phyloP scores from a whole-genome alignment of 805 yeast genomes.

The Monosporozyma yasuniensis region DNA sequence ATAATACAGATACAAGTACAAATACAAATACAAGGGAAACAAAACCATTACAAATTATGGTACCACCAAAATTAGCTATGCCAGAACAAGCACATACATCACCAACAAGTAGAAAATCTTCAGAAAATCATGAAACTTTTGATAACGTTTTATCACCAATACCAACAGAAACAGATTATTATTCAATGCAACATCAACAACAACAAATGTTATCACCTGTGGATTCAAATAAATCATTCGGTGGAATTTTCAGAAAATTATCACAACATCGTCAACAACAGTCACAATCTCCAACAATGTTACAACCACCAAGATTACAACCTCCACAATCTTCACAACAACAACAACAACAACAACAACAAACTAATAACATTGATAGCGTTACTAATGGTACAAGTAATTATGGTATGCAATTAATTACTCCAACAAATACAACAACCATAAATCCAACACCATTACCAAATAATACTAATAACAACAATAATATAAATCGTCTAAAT shows the following conservation, averaged over 20 bases:
- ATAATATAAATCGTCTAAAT: not conserved
- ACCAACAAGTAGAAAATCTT: constrained; percentile 31
- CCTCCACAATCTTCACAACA: constrained; percentile 30
- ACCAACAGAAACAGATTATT: constrained; percentile 1
- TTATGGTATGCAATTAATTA: not conserved
- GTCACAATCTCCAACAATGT: constrained; percentile 4
- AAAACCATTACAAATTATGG: constrained; percentile 15
- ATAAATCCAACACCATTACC: not conserved
- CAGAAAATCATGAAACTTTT: constrained; percentile 19
- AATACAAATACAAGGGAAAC: not conserved
- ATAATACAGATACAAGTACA: not conserved
- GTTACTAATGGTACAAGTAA: constrained; percentile 1
- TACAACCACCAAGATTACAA: constrained; percentile 10
- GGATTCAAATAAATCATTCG: constrained; percentile 23
- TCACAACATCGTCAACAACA: constrained; percentile 26
- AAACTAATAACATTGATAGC: constrained; percentile 2
- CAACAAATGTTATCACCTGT: constrained; percentile 2
- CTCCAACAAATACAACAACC: not conserved
- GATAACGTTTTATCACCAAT: constrained; percentile 25
- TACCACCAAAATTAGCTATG: constrained; percentile 36
- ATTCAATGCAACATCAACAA: constrained; percentile 14
- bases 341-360: constrained; percentile 13
- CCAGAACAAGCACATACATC: constrained; percentile 45
- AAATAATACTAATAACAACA: not conserved
- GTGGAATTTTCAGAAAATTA: constrained; percentile 29